Evolutionary conservation across 75 land plant species (phyloP).

Genomic region (Ceratopteris richardii): DNA sequence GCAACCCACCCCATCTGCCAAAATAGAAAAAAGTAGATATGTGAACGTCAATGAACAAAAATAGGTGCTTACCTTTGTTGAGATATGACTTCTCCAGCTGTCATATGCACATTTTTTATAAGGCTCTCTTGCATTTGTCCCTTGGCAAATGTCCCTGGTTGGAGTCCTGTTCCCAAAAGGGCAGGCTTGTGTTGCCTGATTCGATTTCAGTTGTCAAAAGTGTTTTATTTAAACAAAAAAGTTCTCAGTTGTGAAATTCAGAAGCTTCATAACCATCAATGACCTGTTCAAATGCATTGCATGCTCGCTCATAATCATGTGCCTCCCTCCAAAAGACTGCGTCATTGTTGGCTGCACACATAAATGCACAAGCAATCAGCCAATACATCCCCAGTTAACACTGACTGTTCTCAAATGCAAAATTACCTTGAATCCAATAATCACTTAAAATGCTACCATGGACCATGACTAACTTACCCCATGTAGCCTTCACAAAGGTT

Average conservation of each 20-base stretch:
- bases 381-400: too few species aligned
- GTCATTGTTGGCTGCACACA: constrained; percentile 74
- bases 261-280: too few species aligned
- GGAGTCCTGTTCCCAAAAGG: constrained; percentile 78
- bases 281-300: constrained; percentile 97
- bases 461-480: too few species aligned
- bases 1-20: too few species aligned
- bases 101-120: constrained; percentile 82
- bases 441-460: too few species aligned
- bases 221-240: background rate
- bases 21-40: too few species aligned
- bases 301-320: constrained; percentile 75
- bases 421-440: too few species aligned
- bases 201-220: too few species aligned
- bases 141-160: constrained; percentile 73
- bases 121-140: constrained; percentile 78
- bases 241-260: too few species aligned
- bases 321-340: constrained; percentile 78
- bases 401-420: too few species aligned
- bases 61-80: constrained; percentile 54
- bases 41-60: background rate
- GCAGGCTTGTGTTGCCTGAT: constrained; percentile 84
- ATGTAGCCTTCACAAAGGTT: too few species aligned
- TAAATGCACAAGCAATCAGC: background rate
- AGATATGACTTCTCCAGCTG: constrained; percentile 77